A percentile compares a stretch with the other conserved stretches of the same genome.
These are phyloP conservation scores for Cadophora malorum DNA, from an alignment of 2,329 filamentous ascomycete genomes.

Conservation along the genomic window DNA sequence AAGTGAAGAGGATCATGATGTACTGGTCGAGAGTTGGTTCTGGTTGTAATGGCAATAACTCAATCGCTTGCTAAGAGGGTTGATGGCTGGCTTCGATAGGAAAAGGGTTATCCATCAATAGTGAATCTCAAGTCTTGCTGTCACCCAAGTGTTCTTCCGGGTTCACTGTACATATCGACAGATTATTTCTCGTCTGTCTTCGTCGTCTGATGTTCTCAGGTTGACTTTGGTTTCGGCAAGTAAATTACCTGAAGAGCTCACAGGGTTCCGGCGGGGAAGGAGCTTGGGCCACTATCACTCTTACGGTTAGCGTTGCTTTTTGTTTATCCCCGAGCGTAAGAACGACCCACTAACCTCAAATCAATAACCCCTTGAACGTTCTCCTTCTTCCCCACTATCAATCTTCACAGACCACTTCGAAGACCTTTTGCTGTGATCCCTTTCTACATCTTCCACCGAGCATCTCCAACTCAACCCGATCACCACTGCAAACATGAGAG, in stretches of 20 bases:
- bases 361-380: slow-evolving; percentile 34
- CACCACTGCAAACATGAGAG: slow-evolving; percentile 79
- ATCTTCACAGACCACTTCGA: slow-evolving; percentile 32
- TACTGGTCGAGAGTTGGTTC: not conserved
- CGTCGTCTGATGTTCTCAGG: not conserved
- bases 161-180: not conserved
- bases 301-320: slow-evolving; percentile 23
- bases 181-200: not conserved
- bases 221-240: not conserved
- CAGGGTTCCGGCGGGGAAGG: slow-evolving; percentile 13
- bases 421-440: slow-evolving; percentile 38
- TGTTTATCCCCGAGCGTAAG: slow-evolving; percentile 35
- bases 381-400: slow-evolving; percentile 38
- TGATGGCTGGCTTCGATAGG: not conserved
- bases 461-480: slow-evolving; percentile 25
- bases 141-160: not conserved
- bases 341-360: slow-evolving; percentile 33
- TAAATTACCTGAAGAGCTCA: too few relatives aligned
- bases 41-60: not conserved
- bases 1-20: slow-evolving; percentile 29
- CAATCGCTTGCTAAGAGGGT: not conserved
- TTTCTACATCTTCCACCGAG: slow-evolving; percentile 25
- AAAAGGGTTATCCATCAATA: not conserved
- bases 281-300: slow-evolving; percentile 32
- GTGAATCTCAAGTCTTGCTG: too few relatives aligned